Conservation (phyloP, 495 filamentous ascomycete species). For the Penicillium fimorum region DNA sequence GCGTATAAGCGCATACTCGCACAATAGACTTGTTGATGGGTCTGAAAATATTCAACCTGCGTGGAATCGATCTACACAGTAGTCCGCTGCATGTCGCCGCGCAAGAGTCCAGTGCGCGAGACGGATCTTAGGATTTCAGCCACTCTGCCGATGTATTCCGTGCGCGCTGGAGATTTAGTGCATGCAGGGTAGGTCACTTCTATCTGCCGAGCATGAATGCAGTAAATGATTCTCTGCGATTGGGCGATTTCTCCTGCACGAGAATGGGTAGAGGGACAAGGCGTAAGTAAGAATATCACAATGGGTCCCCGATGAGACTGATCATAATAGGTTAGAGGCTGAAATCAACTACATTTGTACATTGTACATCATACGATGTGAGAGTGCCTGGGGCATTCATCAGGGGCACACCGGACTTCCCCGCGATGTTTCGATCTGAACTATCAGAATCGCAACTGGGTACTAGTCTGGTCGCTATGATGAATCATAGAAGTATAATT, state of each 20-base stretch:
- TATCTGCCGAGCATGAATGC: conserved; percentile 15
- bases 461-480: conserved; percentile 21
- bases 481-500: conserved; percentile 15
- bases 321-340: neutral
- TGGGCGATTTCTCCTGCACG: neutral
- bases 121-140: conserved; percentile 29
- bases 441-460: conserved; percentile 25
- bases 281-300: neutral
- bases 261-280: neutral
- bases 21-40: conserved; percentile 24
- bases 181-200: conserved; percentile 34
- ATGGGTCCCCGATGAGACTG: neutral
- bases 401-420: conserved; percentile 14
- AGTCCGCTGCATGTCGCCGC: conserved; percentile 20
- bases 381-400: neutral
- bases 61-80: conserved; percentile 28
- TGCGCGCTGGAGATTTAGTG: conserved; percentile 27
- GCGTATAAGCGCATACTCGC: neutral
- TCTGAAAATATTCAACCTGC: conserved; percentile 14
- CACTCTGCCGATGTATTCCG: conserved; percentile 26
- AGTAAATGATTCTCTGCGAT: conserved; percentile 10
- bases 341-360: neutral
- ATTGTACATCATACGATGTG: neutral
- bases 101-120: conserved; percentile 13
- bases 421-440: conserved; percentile 27